These are phyloP conservation scores for Phytophthora fragariae DNA, from an alignment of 352 stramenopile genomes.

Conservation along the genomic window DNA sequence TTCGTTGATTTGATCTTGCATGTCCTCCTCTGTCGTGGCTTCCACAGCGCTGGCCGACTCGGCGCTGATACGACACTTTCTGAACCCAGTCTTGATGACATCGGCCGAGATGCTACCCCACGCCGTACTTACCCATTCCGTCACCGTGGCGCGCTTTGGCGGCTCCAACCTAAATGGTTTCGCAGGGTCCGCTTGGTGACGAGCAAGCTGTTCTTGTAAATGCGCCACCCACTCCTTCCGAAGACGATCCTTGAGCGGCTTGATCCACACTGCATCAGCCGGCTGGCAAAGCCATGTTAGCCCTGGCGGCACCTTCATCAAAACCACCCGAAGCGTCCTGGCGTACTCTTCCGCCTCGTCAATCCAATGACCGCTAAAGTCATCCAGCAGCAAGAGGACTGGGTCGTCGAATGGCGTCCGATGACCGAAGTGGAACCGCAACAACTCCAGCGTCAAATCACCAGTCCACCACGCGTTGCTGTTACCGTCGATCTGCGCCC, in stretches of 20 bases:
- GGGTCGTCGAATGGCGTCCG: conserved; percentile 18
- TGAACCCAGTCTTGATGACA: neutral
- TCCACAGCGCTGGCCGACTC: neutral
- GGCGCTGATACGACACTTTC: neutral
- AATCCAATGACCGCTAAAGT: conserved; percentile 10
- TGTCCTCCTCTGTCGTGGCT: neutral
- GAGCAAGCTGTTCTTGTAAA: conserved; percentile 15
- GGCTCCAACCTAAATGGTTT: neutral
- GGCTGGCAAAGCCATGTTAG: conserved; percentile 41
- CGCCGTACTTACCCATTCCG: neutral
- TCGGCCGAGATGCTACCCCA: neutral
- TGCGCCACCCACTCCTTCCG: conserved; percentile 13
- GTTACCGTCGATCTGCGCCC: too few species aligned
- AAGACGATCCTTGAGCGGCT: conserved; percentile 32
- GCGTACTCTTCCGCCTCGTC: neutral
- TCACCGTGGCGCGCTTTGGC: neutral
- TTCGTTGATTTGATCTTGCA: neutral
- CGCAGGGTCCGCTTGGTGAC: neutral
- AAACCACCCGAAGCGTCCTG: neutral
- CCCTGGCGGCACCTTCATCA: conserved; percentile 20
- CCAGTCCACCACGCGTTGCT: too few species aligned
- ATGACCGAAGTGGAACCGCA: conserved; percentile 34
- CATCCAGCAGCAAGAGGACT: conserved; percentile 38
- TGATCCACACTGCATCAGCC: conserved; percentile 36
- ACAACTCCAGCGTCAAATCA: too few species aligned